A percentile compares a stretch with the other conserved stretches of the same genome.
phyloP scores from a whole-genome alignment of 176 grass and related monocot species.

The Guadua angustifolia region DNA sequence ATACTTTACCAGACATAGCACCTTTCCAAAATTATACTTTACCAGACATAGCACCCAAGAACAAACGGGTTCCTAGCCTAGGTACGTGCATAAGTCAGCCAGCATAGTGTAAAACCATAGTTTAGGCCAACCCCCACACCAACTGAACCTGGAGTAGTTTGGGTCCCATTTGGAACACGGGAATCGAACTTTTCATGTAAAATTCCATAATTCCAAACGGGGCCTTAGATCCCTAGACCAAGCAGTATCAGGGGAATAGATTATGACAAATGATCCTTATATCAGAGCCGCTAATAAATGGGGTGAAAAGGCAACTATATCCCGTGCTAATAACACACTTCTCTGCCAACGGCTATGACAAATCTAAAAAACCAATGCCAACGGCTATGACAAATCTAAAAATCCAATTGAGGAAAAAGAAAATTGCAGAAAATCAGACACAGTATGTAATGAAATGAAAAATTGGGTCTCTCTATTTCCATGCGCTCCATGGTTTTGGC shows the following conservation, averaged over 20 bases:
- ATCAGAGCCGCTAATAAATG: background rate
- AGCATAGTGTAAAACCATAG: too few species aligned
- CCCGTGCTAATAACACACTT: slow-evolving; percentile 27
- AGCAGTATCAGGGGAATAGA: background rate
- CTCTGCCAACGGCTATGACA: slow-evolving; percentile 41
- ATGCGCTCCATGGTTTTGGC: slow-evolving; percentile 8
- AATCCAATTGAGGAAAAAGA: slow-evolving; percentile 10
- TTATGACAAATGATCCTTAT: background rate
- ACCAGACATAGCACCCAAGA: background rate
- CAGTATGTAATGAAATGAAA: slow-evolving; percentile 42
- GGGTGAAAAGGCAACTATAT: slow-evolving; percentile 7
- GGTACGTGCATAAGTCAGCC: background rate
- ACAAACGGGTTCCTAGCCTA: background rate
- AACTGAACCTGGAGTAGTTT: background rate
- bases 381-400: slow-evolving; percentile 48
- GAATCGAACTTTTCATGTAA: too few species aligned
- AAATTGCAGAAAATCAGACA: slow-evolving; percentile 25
- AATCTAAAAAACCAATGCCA: slow-evolving; percentile 28
- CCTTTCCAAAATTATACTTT: background rate
- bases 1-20: background rate
- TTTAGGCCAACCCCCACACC: too few species aligned
- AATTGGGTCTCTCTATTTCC: slow-evolving; percentile 18
- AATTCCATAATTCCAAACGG: too few species aligned
- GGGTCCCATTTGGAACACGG: too few species aligned
- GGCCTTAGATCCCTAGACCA: background rate